Evolutionary conservation across 2,329 filamentous ascomycete species (phyloP), one percentile per base, ranked within the genome.

Genomic region (Trichoderma cornu-damae): DNA sequence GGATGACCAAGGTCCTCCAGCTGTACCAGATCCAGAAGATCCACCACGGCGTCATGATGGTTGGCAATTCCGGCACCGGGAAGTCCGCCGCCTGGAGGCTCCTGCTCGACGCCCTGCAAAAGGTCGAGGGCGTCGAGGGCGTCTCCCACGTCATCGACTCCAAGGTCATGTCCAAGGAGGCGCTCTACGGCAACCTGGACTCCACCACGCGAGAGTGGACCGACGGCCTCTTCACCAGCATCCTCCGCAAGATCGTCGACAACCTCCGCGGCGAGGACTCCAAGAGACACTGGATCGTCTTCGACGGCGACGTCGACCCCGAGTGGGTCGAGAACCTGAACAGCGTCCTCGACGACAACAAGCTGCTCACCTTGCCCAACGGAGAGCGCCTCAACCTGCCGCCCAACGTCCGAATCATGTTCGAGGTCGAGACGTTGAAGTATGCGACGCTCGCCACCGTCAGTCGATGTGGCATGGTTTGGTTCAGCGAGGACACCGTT

Each of bases 281-380:
- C 28, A 99, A 99, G 76, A 86, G 94, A 57, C 94, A 99, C 73
- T 99, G 94, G 94, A 97, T 99, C 66, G 89, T 99, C 4, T 99
- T 99, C 67, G 94, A 99, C 71, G 95, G 94, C 61, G 94, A 99
- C 71, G 94, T 99, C 61, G 94, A 99, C 72, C 94, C 94, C 1
- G 95, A 97, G 72, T 99, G 94, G 94, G 94, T 99, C 63, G 94
- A 99, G 72, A 99, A 99, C 72, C 78, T 99, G 79, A 99, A 99
- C 85, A 96, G 90, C 80, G 95, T 99, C 58, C 83, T 99, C 40
- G 94, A 99, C 68, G 94, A 99, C 76, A 99, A 99, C 78, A 99
- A 97, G 72, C 79, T 99, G 40, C 83, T 99, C 30, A 99, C 94
- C 0, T 77, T 99, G 63, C 95, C 94, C 26, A 99, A 99, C 65